Base-by-base conservation (phyloP, 352 stramenopile genomes). In the Phytopythium boreale region DNA sequence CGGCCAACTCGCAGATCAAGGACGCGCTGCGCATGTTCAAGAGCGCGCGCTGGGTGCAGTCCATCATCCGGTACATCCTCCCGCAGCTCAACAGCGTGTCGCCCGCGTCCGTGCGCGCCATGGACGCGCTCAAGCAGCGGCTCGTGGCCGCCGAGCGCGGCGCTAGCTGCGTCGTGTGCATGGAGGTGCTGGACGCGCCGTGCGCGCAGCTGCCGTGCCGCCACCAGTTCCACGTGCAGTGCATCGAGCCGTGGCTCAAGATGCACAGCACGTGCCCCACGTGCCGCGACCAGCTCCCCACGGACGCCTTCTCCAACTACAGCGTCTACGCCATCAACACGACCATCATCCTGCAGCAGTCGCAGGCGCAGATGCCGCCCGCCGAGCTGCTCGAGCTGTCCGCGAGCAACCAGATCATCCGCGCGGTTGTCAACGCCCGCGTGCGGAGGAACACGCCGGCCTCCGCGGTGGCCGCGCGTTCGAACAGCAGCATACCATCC, bases 41-140 rank as follows among this genome's bases (percentile, higher is more conserved):
- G 82, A 94, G 85, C 64, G 77, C 85, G 64, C 87, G 87, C 41
- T 96, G 87, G 87, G 87, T 96, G 46, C 85, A 93, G 65, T 93
- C 84, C n/a, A 94, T 96, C 69, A 94, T 96, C 60, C 87, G 82
- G 19, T 93, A 94, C 76, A 96, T 96, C 64, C 90, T 96, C 68
- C 87, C 87, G 47, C 87, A 96, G 68, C 83, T 96, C 59, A 85
- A 95, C 71, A 85, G 73, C 64, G 84, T 95, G 41, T 93, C 84
- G 53, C 87, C 87, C 2, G 85, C 82, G 3, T 72, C 87, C 9
- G 67, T 88, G 59, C 63, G 81, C 41, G 68, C 89, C 27, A 70
- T 95, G 47, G 75, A 90, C 24, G 69, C 69, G 50, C 69, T 95
- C 64, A 90, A 88, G 70, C 64, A 62, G 56, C 75, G 72, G 31